A percentile compares a stretch with the other conserved stretches of the same genome.
Conservation (phyloP, 352 stramenopile species). For the Phytophthora sojae region DNA sequence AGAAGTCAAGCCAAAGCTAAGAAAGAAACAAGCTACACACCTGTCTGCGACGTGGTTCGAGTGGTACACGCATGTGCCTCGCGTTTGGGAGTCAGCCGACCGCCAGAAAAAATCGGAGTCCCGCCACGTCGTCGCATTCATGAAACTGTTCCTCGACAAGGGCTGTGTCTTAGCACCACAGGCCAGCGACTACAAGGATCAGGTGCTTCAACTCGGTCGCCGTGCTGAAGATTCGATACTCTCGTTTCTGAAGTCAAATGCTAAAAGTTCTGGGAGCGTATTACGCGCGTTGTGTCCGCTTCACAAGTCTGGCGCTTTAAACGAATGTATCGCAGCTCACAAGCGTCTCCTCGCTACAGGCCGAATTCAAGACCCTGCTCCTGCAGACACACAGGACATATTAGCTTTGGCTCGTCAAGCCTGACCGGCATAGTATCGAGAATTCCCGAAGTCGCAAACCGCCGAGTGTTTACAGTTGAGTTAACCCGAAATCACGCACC, state of each 20-base stretch:
- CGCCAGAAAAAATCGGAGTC: constrained; percentile 33
- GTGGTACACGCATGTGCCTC: constrained; percentile 16
- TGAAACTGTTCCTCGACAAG: constrained; percentile 28
- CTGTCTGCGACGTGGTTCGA: constrained; percentile 24
- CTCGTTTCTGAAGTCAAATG: not conserved
- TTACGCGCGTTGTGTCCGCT: not conserved
- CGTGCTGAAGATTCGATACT: not conserved
- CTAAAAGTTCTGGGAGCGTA: not conserved
- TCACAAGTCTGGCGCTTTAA: not conserved
- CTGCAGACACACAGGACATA: no score
- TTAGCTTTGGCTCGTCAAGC: no score
- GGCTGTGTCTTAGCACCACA: constrained; percentile 6
- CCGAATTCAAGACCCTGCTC: no score
- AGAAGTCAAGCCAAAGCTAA: constrained; percentile 13
- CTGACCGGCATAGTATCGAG: no score
- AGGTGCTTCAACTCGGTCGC: constrained; percentile 5
- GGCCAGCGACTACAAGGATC: constrained; percentile 9
- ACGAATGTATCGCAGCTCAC: not conserved
- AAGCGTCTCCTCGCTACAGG: not conserved
- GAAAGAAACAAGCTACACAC: constrained; percentile 14
- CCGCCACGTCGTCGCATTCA: constrained; percentile 31
- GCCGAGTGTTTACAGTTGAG: no score
- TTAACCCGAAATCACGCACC: no score
- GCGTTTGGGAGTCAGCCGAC: not conserved
- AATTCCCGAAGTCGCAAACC: no score